phyloP scores from a whole-genome alignment of 2,329 filamentous ascomycete species.

The Epichloe amarillans region DNA sequence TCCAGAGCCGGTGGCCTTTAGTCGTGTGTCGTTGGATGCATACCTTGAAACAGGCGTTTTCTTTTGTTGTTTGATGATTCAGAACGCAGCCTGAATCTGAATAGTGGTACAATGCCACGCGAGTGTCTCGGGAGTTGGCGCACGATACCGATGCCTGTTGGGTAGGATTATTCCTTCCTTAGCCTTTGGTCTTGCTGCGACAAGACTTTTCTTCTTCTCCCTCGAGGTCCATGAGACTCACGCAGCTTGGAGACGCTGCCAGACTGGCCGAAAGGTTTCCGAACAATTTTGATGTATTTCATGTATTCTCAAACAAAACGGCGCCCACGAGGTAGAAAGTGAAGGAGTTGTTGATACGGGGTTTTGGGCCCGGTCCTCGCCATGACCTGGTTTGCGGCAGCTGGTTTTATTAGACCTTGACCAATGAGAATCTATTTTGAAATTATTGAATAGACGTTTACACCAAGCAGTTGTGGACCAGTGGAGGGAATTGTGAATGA shows the following conservation, averaged over 20 bases:
- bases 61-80: not conserved
- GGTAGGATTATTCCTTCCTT: not conserved
- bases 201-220: not conserved
- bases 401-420: not conserved
- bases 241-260: not conserved
- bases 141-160: not conserved
- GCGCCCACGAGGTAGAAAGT: not conserved
- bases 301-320: not conserved
- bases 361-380: too few relatives aligned
- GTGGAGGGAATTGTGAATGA: too few relatives aligned
- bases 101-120: not conserved
- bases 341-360: too few relatives aligned
- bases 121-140: not conserved
- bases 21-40: slow-evolving; percentile 2
- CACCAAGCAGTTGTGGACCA: too few relatives aligned
- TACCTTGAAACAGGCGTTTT: slow-evolving; percentile 4
- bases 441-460: not conserved
- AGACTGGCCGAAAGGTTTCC: not conserved
- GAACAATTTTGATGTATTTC: not conserved
- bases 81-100: not conserved
- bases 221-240: not conserved
- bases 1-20: not conserved
- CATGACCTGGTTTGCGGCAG: not conserved
- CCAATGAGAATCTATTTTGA: not conserved
- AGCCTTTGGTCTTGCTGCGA: not conserved